Conservation (phyloP, 2,329 filamentous ascomycete species). For the Coniochaeta sp. region DNA sequence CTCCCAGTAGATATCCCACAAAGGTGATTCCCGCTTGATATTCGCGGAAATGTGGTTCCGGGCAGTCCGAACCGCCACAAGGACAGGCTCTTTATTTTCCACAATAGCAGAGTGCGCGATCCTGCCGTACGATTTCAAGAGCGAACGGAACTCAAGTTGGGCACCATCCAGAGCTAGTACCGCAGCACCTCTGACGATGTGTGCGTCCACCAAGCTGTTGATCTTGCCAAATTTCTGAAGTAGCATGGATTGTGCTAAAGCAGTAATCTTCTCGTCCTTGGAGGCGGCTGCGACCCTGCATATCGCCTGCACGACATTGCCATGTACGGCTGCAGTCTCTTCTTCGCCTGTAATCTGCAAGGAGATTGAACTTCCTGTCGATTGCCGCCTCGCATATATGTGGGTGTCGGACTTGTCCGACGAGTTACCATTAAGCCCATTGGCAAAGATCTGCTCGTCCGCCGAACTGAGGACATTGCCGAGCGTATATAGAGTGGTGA, state of each 20-base stretch:
- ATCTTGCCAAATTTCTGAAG: constrained; percentile 92
- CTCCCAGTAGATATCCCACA: constrained; percentile 77
- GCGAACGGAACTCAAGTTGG: constrained; percentile 72
- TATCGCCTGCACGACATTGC: constrained; percentile 90
- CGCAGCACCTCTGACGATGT: constrained; percentile 78
- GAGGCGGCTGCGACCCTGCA: constrained; percentile 79
- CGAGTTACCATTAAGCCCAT: constrained; percentile 39
- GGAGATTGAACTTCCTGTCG: constrained; percentile 72
- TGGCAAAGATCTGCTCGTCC: constrained; percentile 42
- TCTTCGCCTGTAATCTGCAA: constrained; percentile 68
- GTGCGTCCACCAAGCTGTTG: constrained; percentile 69
- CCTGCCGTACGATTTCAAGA: constrained; percentile 77
- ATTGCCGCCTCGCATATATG: constrained; percentile 47
- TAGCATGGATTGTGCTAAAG: constrained; percentile 88
- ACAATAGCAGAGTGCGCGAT: constrained; percentile 66
- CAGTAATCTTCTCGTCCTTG: constrained; percentile 85
- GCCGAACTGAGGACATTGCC: constrained; percentile 86
- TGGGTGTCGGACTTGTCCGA: constrained; percentile 28
- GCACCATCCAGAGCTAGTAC: constrained; percentile 70
- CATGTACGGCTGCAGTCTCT: constrained; percentile 68
- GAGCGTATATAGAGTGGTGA: constrained; percentile 92
- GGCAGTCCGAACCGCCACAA: constrained; percentile 73
- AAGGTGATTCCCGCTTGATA: constrained; percentile 58
- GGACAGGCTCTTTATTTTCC: constrained; percentile 57
- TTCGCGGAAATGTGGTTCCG: constrained; percentile 70